Percentiles rank a stretch among this genome's conserved stretches.
Conservation (phyloP, 169 alveolate genomes). For the Plasmodium sp. region DNA sequence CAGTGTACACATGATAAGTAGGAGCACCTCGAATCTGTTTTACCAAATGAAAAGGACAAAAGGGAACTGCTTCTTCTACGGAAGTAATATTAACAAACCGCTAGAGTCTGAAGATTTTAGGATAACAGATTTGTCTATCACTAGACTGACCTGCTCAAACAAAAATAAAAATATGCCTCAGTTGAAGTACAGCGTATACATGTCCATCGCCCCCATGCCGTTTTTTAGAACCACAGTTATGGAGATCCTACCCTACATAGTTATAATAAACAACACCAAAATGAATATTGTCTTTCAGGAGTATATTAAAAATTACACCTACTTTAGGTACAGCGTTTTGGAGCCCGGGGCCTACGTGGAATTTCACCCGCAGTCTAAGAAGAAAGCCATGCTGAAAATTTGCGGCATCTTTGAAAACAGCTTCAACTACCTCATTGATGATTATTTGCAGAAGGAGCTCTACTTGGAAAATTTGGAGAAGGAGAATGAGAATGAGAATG, state of each 20-base stretch:
- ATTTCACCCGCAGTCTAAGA: conserved; percentile 87
- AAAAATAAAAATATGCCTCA: conserved; percentile 80
- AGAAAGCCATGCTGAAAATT: conserved; percentile 79
- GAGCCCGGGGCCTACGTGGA: conserved; percentile 86
- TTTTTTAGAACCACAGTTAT: conserved; percentile 86
- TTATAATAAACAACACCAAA: conserved; percentile 69
- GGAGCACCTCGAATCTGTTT: not conserved
- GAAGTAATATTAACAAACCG: conserved; percentile 55
- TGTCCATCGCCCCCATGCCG: conserved; percentile 89
- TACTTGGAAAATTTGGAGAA: conserved; percentile 49
- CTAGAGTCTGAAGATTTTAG: conserved; percentile 64
- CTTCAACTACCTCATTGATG: conserved; percentile 20
- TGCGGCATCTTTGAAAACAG: conserved; percentile 80
- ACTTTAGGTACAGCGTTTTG: conserved; percentile 73
- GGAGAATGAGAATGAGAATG: conserved; percentile 13
- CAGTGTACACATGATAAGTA: not conserved
- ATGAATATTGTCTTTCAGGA: conserved; percentile 68
- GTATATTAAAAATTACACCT: conserved; percentile 6
- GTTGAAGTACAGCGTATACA: conserved; percentile 83
- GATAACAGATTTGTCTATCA: conserved; percentile 58
- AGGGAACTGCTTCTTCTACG: conserved; percentile 15
- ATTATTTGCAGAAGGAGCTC: conserved; percentile 63
- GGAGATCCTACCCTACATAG: conserved; percentile 86
- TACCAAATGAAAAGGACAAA: conserved; percentile 14
- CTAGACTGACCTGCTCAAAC: conserved; percentile 53